Conservation (phyloP, 257 asterid genomes). For the Plantago ovata region DNA sequence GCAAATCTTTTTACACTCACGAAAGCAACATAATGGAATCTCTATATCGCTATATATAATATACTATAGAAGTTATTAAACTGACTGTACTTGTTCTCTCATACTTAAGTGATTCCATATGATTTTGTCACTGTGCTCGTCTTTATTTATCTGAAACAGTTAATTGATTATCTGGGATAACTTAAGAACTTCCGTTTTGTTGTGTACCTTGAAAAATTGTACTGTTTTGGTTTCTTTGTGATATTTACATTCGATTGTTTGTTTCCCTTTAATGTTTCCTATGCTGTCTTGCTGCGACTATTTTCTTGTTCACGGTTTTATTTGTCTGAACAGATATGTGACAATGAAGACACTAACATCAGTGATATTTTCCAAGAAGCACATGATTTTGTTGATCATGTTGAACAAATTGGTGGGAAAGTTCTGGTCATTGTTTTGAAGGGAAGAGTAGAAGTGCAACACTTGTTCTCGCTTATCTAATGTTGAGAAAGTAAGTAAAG, state of each 20-base stretch:
- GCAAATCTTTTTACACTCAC: background rate
- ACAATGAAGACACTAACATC: conserved; percentile 72
- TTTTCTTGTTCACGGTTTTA: conserved; percentile 18
- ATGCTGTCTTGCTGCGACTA: background rate
- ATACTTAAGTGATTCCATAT: too few species aligned
- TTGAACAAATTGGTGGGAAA: conserved; percentile 72
- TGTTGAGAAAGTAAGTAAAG: conserved; percentile 77
- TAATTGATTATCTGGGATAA: too few species aligned
- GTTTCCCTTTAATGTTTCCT: background rate
- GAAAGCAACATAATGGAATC: too few species aligned
- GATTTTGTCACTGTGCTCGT: too few species aligned
- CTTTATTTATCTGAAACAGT: too few species aligned
- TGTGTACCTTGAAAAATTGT: too few species aligned
- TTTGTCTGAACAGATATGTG: conserved; percentile 56
- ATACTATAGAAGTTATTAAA: too few species aligned
- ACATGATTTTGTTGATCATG: conserved; percentile 71
- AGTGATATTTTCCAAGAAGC: conserved; percentile 79
- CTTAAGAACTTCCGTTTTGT: too few species aligned
- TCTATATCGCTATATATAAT: too few species aligned
- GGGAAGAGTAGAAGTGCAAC: conserved; percentile 98
- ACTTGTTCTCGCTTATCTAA: conserved; percentile 76
- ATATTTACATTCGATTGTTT: background rate
- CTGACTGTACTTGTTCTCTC: too few species aligned
- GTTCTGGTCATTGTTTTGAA: conserved; percentile 98
- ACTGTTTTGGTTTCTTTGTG: too few species aligned